These are phyloP conservation scores for Saccharum hybrid DNA, from an alignment of 202 grass and related monocot genomes.

Conservation along the genomic window DNA sequence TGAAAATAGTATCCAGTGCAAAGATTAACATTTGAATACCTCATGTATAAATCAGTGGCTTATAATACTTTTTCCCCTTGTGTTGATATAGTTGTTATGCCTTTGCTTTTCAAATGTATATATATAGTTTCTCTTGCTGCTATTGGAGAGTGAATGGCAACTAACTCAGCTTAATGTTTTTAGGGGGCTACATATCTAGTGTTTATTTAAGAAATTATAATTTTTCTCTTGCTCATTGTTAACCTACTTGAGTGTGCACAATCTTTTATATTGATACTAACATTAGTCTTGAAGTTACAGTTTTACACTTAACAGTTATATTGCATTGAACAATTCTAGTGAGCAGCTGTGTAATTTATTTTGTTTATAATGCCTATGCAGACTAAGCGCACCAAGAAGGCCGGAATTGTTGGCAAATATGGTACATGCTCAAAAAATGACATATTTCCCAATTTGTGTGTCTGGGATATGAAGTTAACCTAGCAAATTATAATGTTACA, in stretches of 20 bases:
- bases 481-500: slow-evolving; percentile 44
- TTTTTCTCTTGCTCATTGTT: not conserved
- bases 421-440: slow-evolving; percentile 46
- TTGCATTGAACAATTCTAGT: not conserved
- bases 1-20: not conserved
- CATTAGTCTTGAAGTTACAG: not conserved
- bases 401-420: slow-evolving; percentile 96
- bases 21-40: not conserved
- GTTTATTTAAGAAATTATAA: not conserved
- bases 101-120: not conserved
- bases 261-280: not conserved
- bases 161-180: not conserved
- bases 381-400: slow-evolving; percentile 99
- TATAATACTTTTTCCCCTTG: not conserved
- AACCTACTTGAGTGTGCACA: not conserved
- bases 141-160: not conserved
- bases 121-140: not conserved
- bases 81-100: not conserved
- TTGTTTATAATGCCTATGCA: slow-evolving; percentile 41
- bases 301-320: not conserved
- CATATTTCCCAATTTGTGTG: not conserved
- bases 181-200: not conserved
- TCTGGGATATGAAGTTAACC: not conserved
- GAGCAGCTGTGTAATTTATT: not conserved
- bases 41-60: not conserved